Evolutionary conservation across 169 alveolate genomes (phyloP).

Genomic region (Eimeria brunetti): DNA sequence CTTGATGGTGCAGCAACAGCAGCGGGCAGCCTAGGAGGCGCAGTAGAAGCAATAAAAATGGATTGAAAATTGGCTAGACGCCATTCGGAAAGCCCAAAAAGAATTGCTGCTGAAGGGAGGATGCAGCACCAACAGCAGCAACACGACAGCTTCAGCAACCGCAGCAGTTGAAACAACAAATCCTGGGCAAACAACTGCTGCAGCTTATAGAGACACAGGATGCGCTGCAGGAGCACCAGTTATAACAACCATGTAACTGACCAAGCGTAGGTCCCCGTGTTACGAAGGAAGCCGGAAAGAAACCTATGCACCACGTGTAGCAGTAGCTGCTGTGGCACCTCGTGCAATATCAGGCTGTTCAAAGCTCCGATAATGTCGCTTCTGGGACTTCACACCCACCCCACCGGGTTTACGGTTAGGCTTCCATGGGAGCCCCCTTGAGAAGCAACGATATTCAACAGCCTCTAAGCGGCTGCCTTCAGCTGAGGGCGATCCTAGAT

Average conservation of each 20-base stretch:
- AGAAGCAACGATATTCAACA: slow-evolving; percentile 4
- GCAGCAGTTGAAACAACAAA: slow-evolving; percentile 45
- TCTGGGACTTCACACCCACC: not conserved
- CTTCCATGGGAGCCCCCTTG: slow-evolving; percentile 3
- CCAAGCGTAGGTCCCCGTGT: slow-evolving; percentile 14
- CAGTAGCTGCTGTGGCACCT: too few species aligned
- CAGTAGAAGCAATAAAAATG: slow-evolving; percentile 26
- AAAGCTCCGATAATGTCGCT: slow-evolving; percentile 3
- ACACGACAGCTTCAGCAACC: slow-evolving; percentile 41
- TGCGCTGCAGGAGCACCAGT: slow-evolving; percentile 35
- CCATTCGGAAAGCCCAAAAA: slow-evolving; percentile 1
- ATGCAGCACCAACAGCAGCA: slow-evolving; percentile 24
- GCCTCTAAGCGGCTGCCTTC: slow-evolving; percentile 38
- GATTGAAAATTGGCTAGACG: slow-evolving; percentile 2
- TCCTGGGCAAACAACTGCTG: slow-evolving; percentile 24
- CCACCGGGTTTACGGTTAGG: not conserved
- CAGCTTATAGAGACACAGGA: slow-evolving; percentile 25
- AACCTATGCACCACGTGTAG: too few species aligned
- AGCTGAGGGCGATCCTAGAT: not conserved
- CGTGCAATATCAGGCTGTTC: not conserved
- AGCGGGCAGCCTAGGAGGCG: slow-evolving; percentile 47
- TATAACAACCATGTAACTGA: not conserved
- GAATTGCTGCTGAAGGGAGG: slow-evolving; percentile 8
- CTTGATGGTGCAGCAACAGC: slow-evolving; percentile 22
- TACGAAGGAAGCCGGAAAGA: slow-evolving; percentile 20